Evolutionary conservation across 306 rosid genomes (phyloP).

Genomic region (Delonix regia): DNA sequence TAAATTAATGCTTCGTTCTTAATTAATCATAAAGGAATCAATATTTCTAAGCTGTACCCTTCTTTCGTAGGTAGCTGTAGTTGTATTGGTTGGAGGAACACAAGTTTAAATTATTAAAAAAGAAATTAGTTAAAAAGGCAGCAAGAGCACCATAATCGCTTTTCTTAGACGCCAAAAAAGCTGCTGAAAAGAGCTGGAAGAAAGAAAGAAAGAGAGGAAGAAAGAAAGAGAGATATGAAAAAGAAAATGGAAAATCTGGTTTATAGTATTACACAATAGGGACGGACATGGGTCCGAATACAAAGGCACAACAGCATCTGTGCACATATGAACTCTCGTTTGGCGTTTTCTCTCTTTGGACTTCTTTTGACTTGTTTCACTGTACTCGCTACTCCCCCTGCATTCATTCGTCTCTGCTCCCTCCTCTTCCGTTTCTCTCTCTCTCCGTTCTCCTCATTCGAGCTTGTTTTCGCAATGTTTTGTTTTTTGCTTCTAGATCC

Average conservation of each 20-base stretch:
- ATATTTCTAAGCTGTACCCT: slow-evolving; percentile 26
- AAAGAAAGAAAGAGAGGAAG: slow-evolving; percentile 18
- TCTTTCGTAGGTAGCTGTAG: slow-evolving; percentile 38
- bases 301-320: background rate
- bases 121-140: slow-evolving; percentile 21
- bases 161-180: slow-evolving; percentile 73
- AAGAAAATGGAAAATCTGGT: background rate
- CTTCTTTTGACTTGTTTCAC: slow-evolving; percentile 62
- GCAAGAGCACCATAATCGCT: slow-evolving; percentile 46
- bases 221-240: background rate
- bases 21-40: slow-evolving; percentile 14
- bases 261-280: background rate
- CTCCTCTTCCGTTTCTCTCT: background rate
- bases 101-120: slow-evolving; percentile 1
- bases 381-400: background rate
- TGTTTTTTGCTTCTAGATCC: slow-evolving; percentile 64
- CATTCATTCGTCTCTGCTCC: background rate
- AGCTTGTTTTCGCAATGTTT: slow-evolving; percentile 26
- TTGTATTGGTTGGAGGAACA: slow-evolving; percentile 38
- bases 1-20: background rate
- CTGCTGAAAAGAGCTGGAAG: slow-evolving; percentile 27
- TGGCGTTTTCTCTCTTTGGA: slow-evolving; percentile 56
- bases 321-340: slow-evolving; percentile 33
- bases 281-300: slow-evolving; percentile 54
- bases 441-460: background rate